Conservation (phyloP, 1,139 yeast genomes). For the Kurtzmaniella quercitrusa region DNA sequence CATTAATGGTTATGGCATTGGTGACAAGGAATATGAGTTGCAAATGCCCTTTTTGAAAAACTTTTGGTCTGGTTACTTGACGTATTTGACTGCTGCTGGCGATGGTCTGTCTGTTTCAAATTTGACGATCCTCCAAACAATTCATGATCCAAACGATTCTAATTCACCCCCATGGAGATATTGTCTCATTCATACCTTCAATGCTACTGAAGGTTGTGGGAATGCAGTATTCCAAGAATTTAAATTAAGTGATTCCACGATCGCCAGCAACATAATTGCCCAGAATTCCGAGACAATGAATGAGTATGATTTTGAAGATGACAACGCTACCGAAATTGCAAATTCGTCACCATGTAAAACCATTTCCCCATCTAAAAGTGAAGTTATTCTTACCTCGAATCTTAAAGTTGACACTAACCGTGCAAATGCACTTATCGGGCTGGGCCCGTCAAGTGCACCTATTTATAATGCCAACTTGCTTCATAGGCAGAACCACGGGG, state of each 20-base stretch:
- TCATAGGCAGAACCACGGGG: slow-evolving; percentile 13
- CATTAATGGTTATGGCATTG: slow-evolving; percentile 29
- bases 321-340: slow-evolving; percentile 39
- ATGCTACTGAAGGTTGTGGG: slow-evolving; percentile 3
- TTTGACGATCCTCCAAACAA: slow-evolving; percentile 25
- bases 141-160: slow-evolving; percentile 15
- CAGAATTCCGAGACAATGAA: background rate
- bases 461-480: slow-evolving; percentile 23
- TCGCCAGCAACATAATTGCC: background rate
- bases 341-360: slow-evolving; percentile 33
- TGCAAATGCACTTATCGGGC: slow-evolving; percentile 12
- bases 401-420: slow-evolving; percentile 17
- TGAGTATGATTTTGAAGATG: slow-evolving; percentile 20
- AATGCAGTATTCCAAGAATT: slow-evolving; percentile 3
- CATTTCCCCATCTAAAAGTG: slow-evolving; percentile 10
- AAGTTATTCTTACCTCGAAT: slow-evolving; percentile 10
- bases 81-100: slow-evolving; percentile 34
- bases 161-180: slow-evolving; percentile 10
- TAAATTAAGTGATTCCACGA: slow-evolving; percentile 1
- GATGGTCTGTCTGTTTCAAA: slow-evolving; percentile 19
- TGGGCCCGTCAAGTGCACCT: slow-evolving; percentile 37
- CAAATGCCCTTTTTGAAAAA: slow-evolving; percentile 36
- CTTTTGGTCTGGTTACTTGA: slow-evolving; percentile 39
- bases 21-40: slow-evolving; percentile 19
- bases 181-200: slow-evolving; percentile 23